Evolutionary conservation across 108 stramenopile species (phyloP).

Genomic region (Licmophora abbreviata): DNA sequence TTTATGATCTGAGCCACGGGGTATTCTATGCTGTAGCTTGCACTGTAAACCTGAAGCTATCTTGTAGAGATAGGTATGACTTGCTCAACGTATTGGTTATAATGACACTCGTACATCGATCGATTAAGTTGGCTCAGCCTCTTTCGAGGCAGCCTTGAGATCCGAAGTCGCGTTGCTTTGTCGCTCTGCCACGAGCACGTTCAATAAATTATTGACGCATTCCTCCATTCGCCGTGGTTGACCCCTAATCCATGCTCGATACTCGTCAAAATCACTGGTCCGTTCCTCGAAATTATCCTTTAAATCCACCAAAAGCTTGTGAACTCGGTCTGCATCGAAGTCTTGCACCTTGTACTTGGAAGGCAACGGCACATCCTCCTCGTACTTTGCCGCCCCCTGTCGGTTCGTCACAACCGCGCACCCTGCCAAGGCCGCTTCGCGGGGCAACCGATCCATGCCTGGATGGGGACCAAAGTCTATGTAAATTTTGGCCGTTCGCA

Average conservation of each 20-base stretch:
- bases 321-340: conserved; percentile 29
- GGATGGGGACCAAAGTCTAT: conserved; percentile 55
- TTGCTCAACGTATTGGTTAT: too few relatives aligned
- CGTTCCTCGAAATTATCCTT: conserved; percentile 23
- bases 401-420: conserved; percentile 40
- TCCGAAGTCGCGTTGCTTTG: background rate
- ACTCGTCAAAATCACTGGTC: conserved; percentile 19
- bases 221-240: conserved; percentile 26
- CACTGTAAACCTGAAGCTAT: too few relatives aligned
- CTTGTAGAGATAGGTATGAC: too few relatives aligned
- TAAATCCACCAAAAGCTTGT: conserved; percentile 16
- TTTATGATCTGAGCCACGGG: too few relatives aligned
- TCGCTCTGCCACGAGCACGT: conserved; percentile 12
- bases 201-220: conserved; percentile 31
- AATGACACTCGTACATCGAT: too few relatives aligned
- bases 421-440: conserved; percentile 39
- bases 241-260: conserved; percentile 30
- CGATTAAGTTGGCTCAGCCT: too few relatives aligned
- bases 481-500: conserved; percentile 36
- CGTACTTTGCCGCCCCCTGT: conserved; percentile 36
- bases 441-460: conserved; percentile 48
- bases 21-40: too few relatives aligned
- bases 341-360: conserved; percentile 23
- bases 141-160: too few relatives aligned
- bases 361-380: conserved; percentile 41